Percentiles rank a stretch among this genome's conserved stretches.
Evolutionary conservation across 305 asterid species (phyloP).

Genomic region (Fraxinus nigra): DNA sequence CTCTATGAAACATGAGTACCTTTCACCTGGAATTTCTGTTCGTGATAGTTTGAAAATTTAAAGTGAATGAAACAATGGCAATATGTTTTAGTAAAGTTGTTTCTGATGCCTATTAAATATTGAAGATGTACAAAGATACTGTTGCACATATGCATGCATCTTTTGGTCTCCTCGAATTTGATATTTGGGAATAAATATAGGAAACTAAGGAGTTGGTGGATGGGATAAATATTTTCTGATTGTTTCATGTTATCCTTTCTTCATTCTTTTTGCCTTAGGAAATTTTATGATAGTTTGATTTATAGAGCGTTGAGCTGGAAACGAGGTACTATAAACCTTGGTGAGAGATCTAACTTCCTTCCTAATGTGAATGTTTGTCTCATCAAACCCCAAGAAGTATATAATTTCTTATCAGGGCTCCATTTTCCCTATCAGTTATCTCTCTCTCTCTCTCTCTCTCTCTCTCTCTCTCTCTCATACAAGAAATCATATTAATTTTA

Average conservation of each 20-base stretch:
- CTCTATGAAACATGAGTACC: neutral
- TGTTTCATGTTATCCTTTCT: neutral
- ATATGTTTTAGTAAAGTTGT: neutral
- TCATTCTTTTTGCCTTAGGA: neutral
- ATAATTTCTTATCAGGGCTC: neutral
- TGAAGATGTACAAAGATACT: neutral
- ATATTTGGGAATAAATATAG: neutral
- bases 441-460: neutral
- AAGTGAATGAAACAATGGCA: neutral
- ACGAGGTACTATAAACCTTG: neutral
- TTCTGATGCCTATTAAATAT: neutral
- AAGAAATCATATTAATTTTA: neutral
- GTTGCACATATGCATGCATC: neutral
- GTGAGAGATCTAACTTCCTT: neutral
- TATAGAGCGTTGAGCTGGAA: neutral
- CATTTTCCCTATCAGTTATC: neutral
- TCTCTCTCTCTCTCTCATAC: neutral
- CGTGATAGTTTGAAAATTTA: neutral
- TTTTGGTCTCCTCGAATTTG: neutral
- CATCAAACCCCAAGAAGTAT: neutral
- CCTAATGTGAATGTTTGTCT: neutral
- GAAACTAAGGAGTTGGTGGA: neutral
- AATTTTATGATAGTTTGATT: neutral
- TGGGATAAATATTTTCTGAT: neutral
- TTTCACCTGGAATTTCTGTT: neutral